Percentiles rank a stretch among this genome's conserved stretches.
phyloP scores from a whole-genome alignment of 2,329 filamentous ascomycete genomes.

The Fusarium secorum region DNA sequence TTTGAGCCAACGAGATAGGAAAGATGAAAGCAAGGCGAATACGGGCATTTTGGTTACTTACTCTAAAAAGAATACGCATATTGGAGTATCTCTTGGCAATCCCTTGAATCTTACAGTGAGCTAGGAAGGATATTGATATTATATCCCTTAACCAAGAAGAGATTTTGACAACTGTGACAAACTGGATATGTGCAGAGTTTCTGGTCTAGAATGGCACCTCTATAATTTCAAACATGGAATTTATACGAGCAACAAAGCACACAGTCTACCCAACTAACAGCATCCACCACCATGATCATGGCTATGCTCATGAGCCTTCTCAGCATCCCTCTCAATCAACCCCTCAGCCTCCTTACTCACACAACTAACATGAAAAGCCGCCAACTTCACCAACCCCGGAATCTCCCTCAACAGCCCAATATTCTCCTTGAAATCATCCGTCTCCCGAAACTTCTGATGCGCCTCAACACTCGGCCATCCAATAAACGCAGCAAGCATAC shows the following conservation, averaged over 20 bases:
- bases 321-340: constrained; percentile 3
- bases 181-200: background rate
- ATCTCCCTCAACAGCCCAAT: constrained; percentile 38
- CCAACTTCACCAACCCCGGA: constrained; percentile 34
- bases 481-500: constrained; percentile 42
- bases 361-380: constrained; percentile 36
- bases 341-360: constrained; percentile 21
- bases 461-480: constrained; percentile 51
- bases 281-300: constrained; percentile 26
- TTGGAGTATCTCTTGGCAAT: background rate
- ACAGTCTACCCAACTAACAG: background rate
- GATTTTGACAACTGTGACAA: background rate
- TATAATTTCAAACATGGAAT: too few species aligned
- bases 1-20: too few species aligned
- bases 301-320: constrained; percentile 20
- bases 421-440: constrained; percentile 47
- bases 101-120: fast-evolving
- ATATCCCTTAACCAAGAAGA: fast-evolving
- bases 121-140: background rate
- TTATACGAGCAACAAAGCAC: fast-evolving
- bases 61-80: background rate
- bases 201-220: fast-evolving
- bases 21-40: background rate
- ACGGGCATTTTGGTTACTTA: background rate
- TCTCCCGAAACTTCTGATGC: constrained; percentile 48